These are phyloP conservation scores for Guadua angustifolia DNA, from an alignment of 176 grass and related monocot species.

Conservation along the genomic window DNA sequence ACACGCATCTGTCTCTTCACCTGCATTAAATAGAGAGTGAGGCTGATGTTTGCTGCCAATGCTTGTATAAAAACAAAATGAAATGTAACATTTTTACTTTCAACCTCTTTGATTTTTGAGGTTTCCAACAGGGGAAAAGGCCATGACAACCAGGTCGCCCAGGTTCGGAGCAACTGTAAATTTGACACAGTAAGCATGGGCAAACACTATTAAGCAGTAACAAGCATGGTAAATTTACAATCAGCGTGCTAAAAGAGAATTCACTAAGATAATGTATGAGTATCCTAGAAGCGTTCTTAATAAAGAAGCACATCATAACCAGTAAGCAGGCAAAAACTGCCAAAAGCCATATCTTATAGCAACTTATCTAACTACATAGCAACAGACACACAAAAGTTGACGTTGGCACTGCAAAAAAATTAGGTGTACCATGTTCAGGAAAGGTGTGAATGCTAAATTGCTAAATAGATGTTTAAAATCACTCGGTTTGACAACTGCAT, in stretches of 20 bases:
- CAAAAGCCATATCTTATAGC: constrained; percentile 19
- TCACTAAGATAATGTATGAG: background rate
- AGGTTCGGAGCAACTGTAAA: constrained; percentile 69
- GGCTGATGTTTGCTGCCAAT: constrained; percentile 10
- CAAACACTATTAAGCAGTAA: constrained; percentile 11
- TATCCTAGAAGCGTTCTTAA: background rate
- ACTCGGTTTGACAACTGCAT: background rate
- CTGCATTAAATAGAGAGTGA: constrained; percentile 43
- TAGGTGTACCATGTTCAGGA: background rate
- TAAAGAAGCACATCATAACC: background rate
- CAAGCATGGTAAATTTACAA: background rate
- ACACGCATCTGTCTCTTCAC: constrained; percentile 50
- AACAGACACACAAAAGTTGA: background rate
- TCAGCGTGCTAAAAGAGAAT: background rate
- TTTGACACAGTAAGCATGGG: constrained; percentile 3
- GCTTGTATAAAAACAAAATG: constrained; percentile 17
- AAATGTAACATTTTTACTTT: constrained; percentile 57
- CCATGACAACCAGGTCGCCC: constrained; percentile 62
- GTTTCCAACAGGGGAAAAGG: constrained; percentile 74
- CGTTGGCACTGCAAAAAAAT: background rate
- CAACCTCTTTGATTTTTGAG: constrained; percentile 41
- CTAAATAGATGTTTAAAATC: background rate
- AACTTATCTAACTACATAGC: background rate
- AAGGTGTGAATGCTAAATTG: background rate
- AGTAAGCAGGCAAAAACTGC: background rate